phyloP scores from a whole-genome alignment of 1,284 basidiomycete genomes.

The Vanrija sp. region DNA sequence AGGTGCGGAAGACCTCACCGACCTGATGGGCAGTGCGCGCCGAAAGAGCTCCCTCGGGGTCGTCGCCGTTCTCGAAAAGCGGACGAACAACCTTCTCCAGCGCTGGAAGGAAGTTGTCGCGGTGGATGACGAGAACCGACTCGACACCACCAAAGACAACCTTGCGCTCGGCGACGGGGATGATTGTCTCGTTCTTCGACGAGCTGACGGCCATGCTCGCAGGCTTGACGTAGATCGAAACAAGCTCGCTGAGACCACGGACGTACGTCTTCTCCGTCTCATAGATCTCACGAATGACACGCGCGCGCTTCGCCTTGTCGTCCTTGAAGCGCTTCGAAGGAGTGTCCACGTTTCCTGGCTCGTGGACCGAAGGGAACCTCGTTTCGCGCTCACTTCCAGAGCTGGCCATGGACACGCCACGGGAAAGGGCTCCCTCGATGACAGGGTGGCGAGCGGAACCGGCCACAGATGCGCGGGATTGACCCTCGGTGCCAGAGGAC shows the following conservation, averaged over 20 bases:
- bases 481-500: not conserved
- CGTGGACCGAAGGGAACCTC: constrained; percentile 1
- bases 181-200: constrained; percentile 68
- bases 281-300: constrained; percentile 78
- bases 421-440: constrained; percentile 7
- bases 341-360: not conserved
- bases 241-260: constrained; percentile 82
- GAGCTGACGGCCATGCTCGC: constrained; percentile 64
- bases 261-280: constrained; percentile 96
- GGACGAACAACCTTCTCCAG: constrained; percentile 70
- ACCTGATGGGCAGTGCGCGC: constrained; percentile 72
- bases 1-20: constrained; percentile 82
- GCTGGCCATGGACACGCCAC: constrained; percentile 23
- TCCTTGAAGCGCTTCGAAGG: constrained; percentile 71
- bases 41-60: constrained; percentile 69
- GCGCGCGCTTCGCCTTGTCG: constrained; percentile 71
- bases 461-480: no score
- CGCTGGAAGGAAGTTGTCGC: constrained; percentile 83
- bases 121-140: constrained; percentile 84
- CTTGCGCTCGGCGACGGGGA: constrained; percentile 66
- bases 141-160: constrained; percentile 91
- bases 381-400: constrained; percentile 18
- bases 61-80: constrained; percentile 60
- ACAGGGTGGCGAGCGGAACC: not conserved
- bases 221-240: constrained; percentile 91